phyloP scores from a whole-genome alignment of 169 alveolate genomes.

The Cryptosporidium ryanae region DNA sequence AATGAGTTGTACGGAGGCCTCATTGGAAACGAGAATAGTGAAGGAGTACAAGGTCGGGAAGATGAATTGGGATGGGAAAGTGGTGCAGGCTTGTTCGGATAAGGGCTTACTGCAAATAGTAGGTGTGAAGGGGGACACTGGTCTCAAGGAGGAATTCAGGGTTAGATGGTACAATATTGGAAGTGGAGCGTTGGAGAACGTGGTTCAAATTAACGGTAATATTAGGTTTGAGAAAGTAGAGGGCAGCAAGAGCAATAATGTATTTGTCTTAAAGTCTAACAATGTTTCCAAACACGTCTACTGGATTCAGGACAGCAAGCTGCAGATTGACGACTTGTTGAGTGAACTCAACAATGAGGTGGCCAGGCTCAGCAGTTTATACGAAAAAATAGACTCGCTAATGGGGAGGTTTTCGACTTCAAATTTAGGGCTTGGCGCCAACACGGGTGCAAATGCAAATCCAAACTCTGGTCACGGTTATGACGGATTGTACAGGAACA shows the following conservation, averaged over 20 bases:
- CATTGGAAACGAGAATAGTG: slow-evolving; percentile 2
- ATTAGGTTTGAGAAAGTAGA: slow-evolving; percentile 1
- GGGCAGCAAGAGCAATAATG: slow-evolving; percentile 26
- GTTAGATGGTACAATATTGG: slow-evolving; percentile 53
- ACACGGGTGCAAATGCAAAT: no score
- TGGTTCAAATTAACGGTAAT: not conserved
- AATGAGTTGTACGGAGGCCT: not conserved
- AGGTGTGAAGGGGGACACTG: not conserved
- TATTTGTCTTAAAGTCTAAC: slow-evolving; percentile 33
- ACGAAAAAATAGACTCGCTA: not conserved
- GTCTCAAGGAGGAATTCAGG: not conserved
- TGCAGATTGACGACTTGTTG: not conserved
- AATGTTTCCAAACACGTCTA: not conserved
- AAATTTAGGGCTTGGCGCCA: no score
- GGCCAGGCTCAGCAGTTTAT: not conserved
- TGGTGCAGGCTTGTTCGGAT: slow-evolving; percentile 31
- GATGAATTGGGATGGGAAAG: slow-evolving; percentile 65
- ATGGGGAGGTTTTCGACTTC: not conserved
- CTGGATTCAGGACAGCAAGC: slow-evolving; percentile 35
- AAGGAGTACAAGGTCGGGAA: slow-evolving; percentile 40
- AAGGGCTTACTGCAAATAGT: slow-evolving; percentile 39
- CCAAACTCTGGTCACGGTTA: no score
- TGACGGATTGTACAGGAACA: not conserved
- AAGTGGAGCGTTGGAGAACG: slow-evolving; percentile 6
- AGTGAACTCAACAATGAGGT: slow-evolving; percentile 32